Base-by-base conservation (phyloP, 768 basidiomycete species). In the Boletellus sp. region DNA sequence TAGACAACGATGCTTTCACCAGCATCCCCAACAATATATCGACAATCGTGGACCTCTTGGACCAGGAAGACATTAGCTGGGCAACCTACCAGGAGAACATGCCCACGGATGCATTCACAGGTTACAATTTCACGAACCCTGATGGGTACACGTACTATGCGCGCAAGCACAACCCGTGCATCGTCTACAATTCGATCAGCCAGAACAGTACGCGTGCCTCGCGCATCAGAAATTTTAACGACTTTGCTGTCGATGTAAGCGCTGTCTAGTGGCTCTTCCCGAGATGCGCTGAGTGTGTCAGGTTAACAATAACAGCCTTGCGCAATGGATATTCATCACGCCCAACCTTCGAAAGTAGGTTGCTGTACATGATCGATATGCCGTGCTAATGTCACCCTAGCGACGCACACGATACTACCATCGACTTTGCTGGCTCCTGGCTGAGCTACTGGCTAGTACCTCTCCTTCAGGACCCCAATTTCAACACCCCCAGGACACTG, bases 251-350 rank as follows among this genome's bases (percentile, higher is more conserved):
- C 23, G 84, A 85, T 54, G 64, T 83, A 32, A 7, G 61, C 51
- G 16, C 33, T n/a, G 28, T 39, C 12, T 19, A 19, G 9, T 53
- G 11, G 31, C 31, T n/a, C 44, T 15, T 33, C 1, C 7, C 47
- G 28, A 28, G 8, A 10, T 11, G 28, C 19, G 16, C 44, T 58
- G 31, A 47, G 20, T 28, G 23, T 23, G 19, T 24, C 22, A 66
- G 64, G 16, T 66, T 33, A 54, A 72, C 20, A 73, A 74, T 9
- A 63, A 74, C 39, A 69, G 68, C 2, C 62, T 85, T 37, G 76
- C 82, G 11, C 82, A 84, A 47, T 85, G 81, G 79, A 54, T 72
- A 9, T 84, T 80, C 54, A 70, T 85, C 46, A 84, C 84, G 1
- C 84, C 84, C 12, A 85, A 85, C 61, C 68, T 81, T 10, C 60